Percentiles rank a stretch among this genome's conserved stretches.
Conservation (phyloP, 257 asterid species). For the Sherardia arvensis region DNA sequence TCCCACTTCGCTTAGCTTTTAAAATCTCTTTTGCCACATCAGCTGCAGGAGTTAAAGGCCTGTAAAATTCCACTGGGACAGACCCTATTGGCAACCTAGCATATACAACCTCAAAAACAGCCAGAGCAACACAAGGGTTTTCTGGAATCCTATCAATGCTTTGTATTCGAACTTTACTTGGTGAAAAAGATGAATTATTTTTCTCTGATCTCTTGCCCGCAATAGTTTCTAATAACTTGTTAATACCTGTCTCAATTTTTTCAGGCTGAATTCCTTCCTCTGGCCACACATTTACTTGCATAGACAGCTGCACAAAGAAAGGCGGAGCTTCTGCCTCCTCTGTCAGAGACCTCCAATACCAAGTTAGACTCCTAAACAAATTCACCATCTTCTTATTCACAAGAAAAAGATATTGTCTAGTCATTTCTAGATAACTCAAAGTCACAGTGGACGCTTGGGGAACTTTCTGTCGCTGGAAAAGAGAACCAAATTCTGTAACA, state of each 20-base stretch:
- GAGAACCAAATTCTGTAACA: constrained; percentile 1
- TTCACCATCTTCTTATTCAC: constrained; percentile 27
- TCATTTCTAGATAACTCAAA: constrained; percentile 41
- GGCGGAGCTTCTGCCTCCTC: constrained; percentile 99
- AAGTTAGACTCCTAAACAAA: constrained; percentile 41
- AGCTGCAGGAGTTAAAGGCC: constrained; percentile 94
- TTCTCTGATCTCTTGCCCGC: constrained; percentile 58
- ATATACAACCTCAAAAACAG: constrained; percentile 87
- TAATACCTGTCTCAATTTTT: constrained; percentile 83
- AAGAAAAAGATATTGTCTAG: constrained; percentile 26
- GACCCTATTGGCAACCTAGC: constrained; percentile 24
- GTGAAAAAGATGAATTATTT: constrained; percentile 42
- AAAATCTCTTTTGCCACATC: constrained; percentile 80
- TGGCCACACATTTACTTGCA: constrained; percentile 85
- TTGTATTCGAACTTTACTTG: constrained; percentile 84
- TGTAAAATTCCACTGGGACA: constrained; percentile 23
- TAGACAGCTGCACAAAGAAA: constrained; percentile 83
- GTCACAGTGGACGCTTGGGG: constrained; percentile 14
- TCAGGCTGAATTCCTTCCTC: constrained; percentile 99
- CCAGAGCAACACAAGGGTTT: constrained; percentile 49
- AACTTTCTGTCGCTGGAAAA: neutral
- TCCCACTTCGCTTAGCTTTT: constrained; percentile 41
- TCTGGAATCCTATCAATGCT: constrained; percentile 81
- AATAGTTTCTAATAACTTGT: constrained; percentile 53
- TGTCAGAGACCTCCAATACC: constrained; percentile 94